Evolutionary conservation across 2,329 filamentous ascomycete species (phyloP).

Genomic region (Cordyceps sp.): DNA sequence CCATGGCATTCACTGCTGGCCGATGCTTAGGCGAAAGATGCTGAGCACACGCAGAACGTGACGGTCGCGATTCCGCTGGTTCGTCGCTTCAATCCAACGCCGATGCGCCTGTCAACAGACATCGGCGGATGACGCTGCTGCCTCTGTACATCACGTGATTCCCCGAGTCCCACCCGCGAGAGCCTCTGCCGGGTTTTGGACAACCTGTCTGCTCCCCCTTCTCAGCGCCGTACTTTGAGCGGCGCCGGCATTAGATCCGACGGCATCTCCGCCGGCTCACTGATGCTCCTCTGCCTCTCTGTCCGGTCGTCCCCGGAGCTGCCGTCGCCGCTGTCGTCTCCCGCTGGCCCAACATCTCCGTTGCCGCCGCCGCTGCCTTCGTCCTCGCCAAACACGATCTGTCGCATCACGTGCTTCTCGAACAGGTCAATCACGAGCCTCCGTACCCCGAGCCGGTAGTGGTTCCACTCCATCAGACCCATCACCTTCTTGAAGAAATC

Average conservation of each 20-base stretch:
- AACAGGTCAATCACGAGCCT: constrained; percentile 90
- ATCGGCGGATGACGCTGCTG: too few relatives aligned
- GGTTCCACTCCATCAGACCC: constrained; percentile 70
- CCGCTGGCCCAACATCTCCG: constrained; percentile 23
- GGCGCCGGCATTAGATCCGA: constrained; percentile 17
- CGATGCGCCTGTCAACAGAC: too few relatives aligned
- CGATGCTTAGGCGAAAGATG: too few relatives aligned
- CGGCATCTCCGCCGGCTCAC: constrained; percentile 20
- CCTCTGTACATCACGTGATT: too few relatives aligned
- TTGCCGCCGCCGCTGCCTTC: constrained; percentile 46
- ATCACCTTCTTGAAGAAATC: constrained; percentile 75
- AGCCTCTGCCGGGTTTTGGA: too few relatives aligned
- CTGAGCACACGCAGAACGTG: too few relatives aligned
- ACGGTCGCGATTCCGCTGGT: too few relatives aligned
- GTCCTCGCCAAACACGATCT: constrained; percentile 56
- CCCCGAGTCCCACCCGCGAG: too few relatives aligned
- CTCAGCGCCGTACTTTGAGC: constrained; percentile 12
- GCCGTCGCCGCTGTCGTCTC: constrained; percentile 41
- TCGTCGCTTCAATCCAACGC: too few relatives aligned
- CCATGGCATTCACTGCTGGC: too few relatives aligned
- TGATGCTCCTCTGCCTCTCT: constrained; percentile 39
- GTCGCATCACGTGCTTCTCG: constrained; percentile 72
- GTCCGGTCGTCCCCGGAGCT: constrained; percentile 36
- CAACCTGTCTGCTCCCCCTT: too few relatives aligned
- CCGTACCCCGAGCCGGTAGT: constrained; percentile 73